Evolutionary conservation across 331 rosid genomes (phyloP).

Genomic region (Saraca asoca): DNA sequence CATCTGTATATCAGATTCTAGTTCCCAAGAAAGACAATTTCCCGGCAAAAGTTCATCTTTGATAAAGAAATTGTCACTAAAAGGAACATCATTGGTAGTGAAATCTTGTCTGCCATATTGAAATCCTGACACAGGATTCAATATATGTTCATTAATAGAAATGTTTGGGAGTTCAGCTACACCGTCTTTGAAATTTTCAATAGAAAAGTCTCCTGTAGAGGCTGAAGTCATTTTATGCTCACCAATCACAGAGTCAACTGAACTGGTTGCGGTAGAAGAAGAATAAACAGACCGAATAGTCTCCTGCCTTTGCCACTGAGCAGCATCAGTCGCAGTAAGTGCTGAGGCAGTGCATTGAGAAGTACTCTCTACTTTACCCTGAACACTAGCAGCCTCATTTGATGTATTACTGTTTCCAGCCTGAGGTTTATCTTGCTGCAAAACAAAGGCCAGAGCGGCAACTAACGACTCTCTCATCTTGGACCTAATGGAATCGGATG

Average conservation of each 20-base stretch:
- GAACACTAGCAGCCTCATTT: slow-evolving; percentile 19
- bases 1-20: slow-evolving; percentile 63
- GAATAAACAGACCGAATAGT: slow-evolving; percentile 37
- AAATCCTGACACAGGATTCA: slow-evolving; percentile 35
- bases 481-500: slow-evolving; percentile 83
- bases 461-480: slow-evolving; percentile 94
- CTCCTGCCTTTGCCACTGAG: slow-evolving; percentile 38
- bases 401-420: slow-evolving; percentile 28
- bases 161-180: slow-evolving; percentile 34
- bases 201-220: slow-evolving; percentile 32
- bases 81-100: slow-evolving; percentile 74
- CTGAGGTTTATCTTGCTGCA: slow-evolving; percentile 48
- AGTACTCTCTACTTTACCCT: slow-evolving; percentile 33
- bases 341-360: slow-evolving; percentile 38
- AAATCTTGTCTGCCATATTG: slow-evolving; percentile 56
- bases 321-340: slow-evolving; percentile 33
- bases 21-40: slow-evolving; percentile 93
- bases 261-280: slow-evolving; percentile 33
- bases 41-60: slow-evolving; percentile 95
- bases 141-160: slow-evolving; percentile 39
- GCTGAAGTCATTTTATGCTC: slow-evolving; percentile 34
- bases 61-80: slow-evolving; percentile 67
- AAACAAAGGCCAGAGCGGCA: slow-evolving; percentile 75
- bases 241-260: slow-evolving; percentile 36
- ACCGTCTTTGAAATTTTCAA: slow-evolving; percentile 33